These are phyloP conservation scores for Liriodendron chinense DNA, from an alignment of 164 flowering plant species.

Conservation along the genomic window DNA sequence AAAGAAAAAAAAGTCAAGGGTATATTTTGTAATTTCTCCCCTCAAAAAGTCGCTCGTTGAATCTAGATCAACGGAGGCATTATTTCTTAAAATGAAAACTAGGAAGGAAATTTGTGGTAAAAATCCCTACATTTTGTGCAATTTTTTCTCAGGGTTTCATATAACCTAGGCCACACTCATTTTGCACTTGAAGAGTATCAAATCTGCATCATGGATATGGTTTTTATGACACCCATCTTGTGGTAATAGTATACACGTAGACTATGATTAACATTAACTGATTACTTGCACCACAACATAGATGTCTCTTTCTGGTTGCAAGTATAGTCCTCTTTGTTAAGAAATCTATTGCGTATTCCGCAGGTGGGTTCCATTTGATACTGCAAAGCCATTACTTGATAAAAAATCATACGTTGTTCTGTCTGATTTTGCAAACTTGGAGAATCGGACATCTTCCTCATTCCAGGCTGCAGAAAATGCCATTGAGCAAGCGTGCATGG, in stretches of 20 bases:
- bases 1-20: too few species aligned
- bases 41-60: too few species aligned
- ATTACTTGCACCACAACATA: neutral
- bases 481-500: slow-evolving; percentile 31
- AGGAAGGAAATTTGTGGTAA: too few species aligned
- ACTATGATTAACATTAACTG: neutral
- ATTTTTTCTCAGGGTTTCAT: too few species aligned
- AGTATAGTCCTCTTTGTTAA: neutral
- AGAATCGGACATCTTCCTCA: slow-evolving; percentile 36
- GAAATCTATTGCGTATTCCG: slow-evolving; percentile 13
- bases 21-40: too few species aligned
- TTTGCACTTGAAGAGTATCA: neutral
- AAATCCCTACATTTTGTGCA: too few species aligned
- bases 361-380: slow-evolving; percentile 85
- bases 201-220: neutral
- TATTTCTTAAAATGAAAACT: too few species aligned
- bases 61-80: too few species aligned
- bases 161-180: too few species aligned
- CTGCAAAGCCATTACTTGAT: slow-evolving; percentile 70
- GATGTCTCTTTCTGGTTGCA: neutral
- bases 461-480: slow-evolving; percentile 21
- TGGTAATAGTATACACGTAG: neutral
- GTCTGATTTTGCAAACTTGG: slow-evolving; percentile 46
- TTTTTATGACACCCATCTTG: neutral
- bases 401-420: slow-evolving; percentile 56